Evolutionary conservation across 2,329 filamentous ascomycete species (phyloP).

Genomic region (Exophiala spinifera): DNA sequence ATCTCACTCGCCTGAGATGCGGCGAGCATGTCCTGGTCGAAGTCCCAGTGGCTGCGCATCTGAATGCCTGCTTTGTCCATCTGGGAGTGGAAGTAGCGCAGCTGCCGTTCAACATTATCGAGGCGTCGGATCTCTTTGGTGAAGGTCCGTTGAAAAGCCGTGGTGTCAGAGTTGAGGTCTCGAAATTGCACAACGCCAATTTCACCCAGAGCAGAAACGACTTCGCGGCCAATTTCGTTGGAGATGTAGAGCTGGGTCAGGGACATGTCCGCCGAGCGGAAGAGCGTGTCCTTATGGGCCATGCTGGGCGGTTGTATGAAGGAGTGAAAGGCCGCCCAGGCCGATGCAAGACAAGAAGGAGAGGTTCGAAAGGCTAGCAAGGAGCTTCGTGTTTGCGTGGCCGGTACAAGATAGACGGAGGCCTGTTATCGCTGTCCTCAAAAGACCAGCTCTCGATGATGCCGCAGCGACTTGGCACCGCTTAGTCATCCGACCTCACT

Average conservation of each 20-base stretch:
- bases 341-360: slow-evolving; percentile 2
- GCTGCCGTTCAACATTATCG: slow-evolving; percentile 96
- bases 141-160: slow-evolving; percentile 93
- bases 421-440: slow-evolving; percentile 13
- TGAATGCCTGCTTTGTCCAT: slow-evolving; percentile 90
- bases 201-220: slow-evolving; percentile 93
- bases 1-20: slow-evolving; percentile 91
- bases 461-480: neutral
- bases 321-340: slow-evolving; percentile 27
- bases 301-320: slow-evolving; percentile 40
- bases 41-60: slow-evolving; percentile 87
- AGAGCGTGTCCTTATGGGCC: slow-evolving; percentile 82
- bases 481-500: neutral
- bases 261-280: slow-evolving; percentile 99
- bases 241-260: slow-evolving; percentile 99
- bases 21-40: slow-evolving; percentile 73
- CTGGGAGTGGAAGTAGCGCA: slow-evolving; percentile 91
- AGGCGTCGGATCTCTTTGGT: slow-evolving; percentile 96
- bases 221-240: slow-evolving; percentile 97
- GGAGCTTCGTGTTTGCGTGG: slow-evolving; percentile 11
- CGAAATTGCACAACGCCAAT: slow-evolving; percentile 94
- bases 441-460: slow-evolving; percentile 8
- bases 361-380: neutral
- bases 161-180: slow-evolving; percentile 92
- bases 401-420: slow-evolving; percentile 13